Evolutionary conservation across 495 filamentous ascomycete species (phyloP).

Genomic region (Chaetomium cochliodes): DNA sequence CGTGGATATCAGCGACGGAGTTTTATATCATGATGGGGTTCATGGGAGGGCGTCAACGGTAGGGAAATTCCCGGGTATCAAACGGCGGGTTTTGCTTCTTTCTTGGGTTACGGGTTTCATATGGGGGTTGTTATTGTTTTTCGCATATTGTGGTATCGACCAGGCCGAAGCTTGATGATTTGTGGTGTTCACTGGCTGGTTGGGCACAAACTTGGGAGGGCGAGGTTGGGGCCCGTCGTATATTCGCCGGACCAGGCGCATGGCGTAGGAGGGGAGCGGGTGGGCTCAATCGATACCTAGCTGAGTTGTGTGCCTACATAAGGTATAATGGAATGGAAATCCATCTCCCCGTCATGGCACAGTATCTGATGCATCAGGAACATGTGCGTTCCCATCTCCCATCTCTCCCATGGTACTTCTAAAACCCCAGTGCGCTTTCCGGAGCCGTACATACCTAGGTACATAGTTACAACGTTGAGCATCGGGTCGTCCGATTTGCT

Average conservation of each 20-base stretch:
- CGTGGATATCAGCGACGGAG: slow-evolving; percentile 40
- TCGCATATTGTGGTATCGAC: background rate
- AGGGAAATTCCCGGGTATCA: slow-evolving; percentile 22
- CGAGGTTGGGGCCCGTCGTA: background rate
- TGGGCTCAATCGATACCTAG: background rate
- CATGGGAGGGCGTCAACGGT: slow-evolving; percentile 23
- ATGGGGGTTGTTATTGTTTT: background rate
- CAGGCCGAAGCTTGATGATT: background rate
- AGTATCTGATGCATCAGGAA: background rate
- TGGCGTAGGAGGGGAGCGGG: background rate
- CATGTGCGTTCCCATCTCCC: background rate
- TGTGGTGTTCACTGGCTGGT: slow-evolving; percentile 1
- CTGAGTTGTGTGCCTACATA: background rate
- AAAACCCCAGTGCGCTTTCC: background rate
- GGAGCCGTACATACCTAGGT: background rate
- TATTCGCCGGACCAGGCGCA: background rate
- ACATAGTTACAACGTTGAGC: background rate
- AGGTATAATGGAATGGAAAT: background rate
- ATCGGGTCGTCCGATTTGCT: background rate
- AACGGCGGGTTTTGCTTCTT: slow-evolving; percentile 5
- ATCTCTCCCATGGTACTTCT: background rate
- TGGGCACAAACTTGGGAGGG: slow-evolving; percentile 1
- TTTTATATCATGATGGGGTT: slow-evolving; percentile 37
- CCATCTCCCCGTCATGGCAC: background rate
- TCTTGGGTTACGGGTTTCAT: slow-evolving; percentile 11